Percentiles rank a stretch among this genome's conserved stretches.
phyloP scores from a whole-genome alignment of 2,329 filamentous ascomycete genomes.

The Aspergillus sp. region DNA sequence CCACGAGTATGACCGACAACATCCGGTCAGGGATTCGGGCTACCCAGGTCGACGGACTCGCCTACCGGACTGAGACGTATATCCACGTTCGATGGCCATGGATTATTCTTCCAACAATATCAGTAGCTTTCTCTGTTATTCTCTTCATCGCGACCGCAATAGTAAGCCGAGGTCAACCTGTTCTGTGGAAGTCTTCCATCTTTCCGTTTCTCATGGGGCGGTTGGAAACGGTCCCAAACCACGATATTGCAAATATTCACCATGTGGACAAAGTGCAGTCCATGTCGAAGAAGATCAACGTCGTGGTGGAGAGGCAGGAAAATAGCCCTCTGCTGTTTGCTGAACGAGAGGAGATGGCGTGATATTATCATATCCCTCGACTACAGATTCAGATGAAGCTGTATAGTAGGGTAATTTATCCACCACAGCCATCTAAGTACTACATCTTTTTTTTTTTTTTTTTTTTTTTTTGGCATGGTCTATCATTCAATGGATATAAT shows the following conservation, averaged over 20 bases:
- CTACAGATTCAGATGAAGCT: too few relatives aligned
- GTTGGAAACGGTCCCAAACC: not conserved
- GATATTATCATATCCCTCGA: too few relatives aligned
- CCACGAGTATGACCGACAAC: conserved; percentile 11
- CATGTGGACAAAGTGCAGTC: not conserved
- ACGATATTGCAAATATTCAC: not conserved
- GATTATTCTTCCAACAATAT: conserved; percentile 20
- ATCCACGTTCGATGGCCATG: conserved; percentile 27
- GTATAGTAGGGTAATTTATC: too few relatives aligned
- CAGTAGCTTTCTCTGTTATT: conserved; percentile 12
- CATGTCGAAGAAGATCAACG: not conserved
- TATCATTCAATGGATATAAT: too few relatives aligned
- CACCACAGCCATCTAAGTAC: too few relatives aligned
- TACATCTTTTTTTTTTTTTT: too few relatives aligned
- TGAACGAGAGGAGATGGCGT: not conserved
- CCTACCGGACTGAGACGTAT: conserved; percentile 18
- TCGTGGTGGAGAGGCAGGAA: not conserved
- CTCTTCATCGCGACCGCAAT: conserved; percentile 15
- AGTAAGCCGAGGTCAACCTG: not conserved
- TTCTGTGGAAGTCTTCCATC: not conserved
- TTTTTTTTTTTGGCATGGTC: too few relatives aligned
- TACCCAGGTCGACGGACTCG: conserved; percentile 10
- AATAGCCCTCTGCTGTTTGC: not conserved
- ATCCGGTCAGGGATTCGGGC: conserved; percentile 9
- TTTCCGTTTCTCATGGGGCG: not conserved